These are phyloP conservation scores for Phytophthora podocarpi DNA, from an alignment of 352 stramenopile genomes.

Conservation along the genomic window DNA sequence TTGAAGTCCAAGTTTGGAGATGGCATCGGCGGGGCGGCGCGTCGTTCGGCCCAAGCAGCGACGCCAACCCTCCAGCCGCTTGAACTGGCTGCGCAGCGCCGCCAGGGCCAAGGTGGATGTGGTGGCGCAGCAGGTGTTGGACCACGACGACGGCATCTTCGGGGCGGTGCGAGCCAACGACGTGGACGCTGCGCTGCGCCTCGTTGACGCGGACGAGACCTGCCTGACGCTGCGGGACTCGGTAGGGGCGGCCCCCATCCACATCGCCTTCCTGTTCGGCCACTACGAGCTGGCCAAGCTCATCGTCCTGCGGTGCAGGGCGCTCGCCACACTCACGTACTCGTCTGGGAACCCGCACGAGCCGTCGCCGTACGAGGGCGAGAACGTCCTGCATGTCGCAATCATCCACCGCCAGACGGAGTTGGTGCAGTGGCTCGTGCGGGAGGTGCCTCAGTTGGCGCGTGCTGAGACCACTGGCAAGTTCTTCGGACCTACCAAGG, in stretches of 20 bases:
- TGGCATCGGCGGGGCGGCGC: constrained; percentile 1
- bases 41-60: constrained; percentile 17
- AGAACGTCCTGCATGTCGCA: constrained; percentile 71
- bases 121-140: constrained; percentile 63
- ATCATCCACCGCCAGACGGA: constrained; percentile 55
- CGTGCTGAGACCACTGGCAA: constrained; percentile 50
- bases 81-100: constrained; percentile 30
- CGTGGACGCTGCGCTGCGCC: constrained; percentile 14
- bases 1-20: constrained; percentile 5
- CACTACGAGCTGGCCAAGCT: constrained; percentile 59
- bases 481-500: constrained; percentile 55
- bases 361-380: constrained; percentile 59
- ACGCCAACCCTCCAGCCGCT: constrained; percentile 16
- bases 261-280: constrained; percentile 63
- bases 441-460: constrained; percentile 43
- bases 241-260: constrained; percentile 52
- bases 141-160: constrained; percentile 67
- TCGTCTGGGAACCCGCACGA: constrained; percentile 30
- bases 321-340: constrained; percentile 48
- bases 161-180: constrained; percentile 55
- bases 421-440: constrained; percentile 50
- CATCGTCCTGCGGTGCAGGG: constrained; percentile 37
- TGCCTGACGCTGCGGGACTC: constrained; percentile 54
- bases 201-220: constrained; percentile 40
- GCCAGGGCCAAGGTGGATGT: constrained; percentile 46